Conservation (phyloP, 1,139 yeast species). For the Debaryomyces robertsiae region DNA sequence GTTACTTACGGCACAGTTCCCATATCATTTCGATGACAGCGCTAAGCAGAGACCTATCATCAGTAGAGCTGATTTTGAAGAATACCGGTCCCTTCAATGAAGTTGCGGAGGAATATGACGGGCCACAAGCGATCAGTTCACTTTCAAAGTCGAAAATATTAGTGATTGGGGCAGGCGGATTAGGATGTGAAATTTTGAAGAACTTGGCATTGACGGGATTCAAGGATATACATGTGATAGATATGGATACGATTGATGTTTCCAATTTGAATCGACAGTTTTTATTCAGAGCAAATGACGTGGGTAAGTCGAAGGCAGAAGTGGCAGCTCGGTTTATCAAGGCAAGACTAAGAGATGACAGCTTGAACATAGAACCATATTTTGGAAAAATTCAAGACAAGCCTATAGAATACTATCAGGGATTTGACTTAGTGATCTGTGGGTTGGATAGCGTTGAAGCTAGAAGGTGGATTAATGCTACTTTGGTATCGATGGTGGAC, state of each 20-base stretch:
- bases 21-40: background rate
- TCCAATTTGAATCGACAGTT: constrained; percentile 92
- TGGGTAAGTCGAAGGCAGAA: constrained; percentile 79
- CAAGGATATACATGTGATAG: constrained; percentile 75
- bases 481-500: constrained; percentile 64
- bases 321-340: constrained; percentile 71
- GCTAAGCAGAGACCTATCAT: constrained; percentile 14
- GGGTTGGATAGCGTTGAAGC: constrained; percentile 93
- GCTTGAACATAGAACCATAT: constrained; percentile 55
- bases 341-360: constrained; percentile 43
- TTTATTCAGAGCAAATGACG: constrained; percentile 69
- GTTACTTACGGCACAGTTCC: background rate
- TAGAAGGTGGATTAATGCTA: constrained; percentile 86
- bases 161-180: constrained; percentile 91
- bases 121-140: constrained; percentile 27
- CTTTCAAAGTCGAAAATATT: constrained; percentile 40
- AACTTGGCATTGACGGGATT: constrained; percentile 81
- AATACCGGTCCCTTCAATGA: constrained; percentile 47
- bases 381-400: constrained; percentile 76
- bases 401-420: constrained; percentile 61
- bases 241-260: constrained; percentile 93
- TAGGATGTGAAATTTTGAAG: constrained; percentile 92
- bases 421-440: constrained; percentile 75
- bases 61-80: constrained; percentile 29
- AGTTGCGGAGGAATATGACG: constrained; percentile 38